Conservation (phyloP, 2,329 filamentous ascomycete species). For the Nannizziopsis arthrosporioides region DNA sequence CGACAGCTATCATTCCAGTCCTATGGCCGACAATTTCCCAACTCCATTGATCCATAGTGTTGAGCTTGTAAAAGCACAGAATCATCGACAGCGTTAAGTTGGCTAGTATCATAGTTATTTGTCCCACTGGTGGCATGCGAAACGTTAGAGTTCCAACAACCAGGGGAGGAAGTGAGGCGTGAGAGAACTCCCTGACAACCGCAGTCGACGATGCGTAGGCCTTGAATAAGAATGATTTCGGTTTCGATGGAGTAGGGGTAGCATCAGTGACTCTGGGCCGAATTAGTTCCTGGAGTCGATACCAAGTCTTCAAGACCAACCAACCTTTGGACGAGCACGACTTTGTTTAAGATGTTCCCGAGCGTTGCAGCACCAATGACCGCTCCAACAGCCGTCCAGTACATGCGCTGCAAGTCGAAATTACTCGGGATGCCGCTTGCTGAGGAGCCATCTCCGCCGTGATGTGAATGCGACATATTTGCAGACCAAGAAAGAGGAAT, state of each 20-base stretch:
- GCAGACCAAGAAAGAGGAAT: no score
- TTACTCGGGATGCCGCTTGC: constrained; percentile 35
- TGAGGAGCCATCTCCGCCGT: constrained; percentile 11
- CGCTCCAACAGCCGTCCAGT: constrained; percentile 41
- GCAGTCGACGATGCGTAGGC: constrained; percentile 44
- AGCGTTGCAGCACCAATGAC: constrained; percentile 26
- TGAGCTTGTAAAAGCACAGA: constrained; percentile 45
- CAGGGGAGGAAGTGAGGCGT: constrained; percentile 34
- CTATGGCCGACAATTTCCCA: constrained; percentile 49
- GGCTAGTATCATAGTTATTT: constrained; percentile 25
- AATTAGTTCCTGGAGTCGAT: neutral
- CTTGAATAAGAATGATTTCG: constrained; percentile 39
- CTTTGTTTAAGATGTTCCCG: constrained; percentile 36
- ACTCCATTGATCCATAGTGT: constrained; percentile 38
- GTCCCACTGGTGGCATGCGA: constrained; percentile 32
- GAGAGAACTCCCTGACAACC: constrained; percentile 42
- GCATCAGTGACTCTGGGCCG: constrained; percentile 35
- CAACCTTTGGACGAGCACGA: constrained; percentile 41
- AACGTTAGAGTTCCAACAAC: constrained; percentile 23
- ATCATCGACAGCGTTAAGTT: constrained; percentile 43
- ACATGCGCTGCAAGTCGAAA: constrained; percentile 41
- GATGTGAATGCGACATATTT: no score
- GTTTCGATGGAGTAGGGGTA: constrained; percentile 40
- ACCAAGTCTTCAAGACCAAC: constrained; percentile 8
- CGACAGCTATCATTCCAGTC: constrained; percentile 42